These are phyloP conservation scores for Oryza meyeriana DNA, from an alignment of 176 grass and related monocot species.

Conservation along the genomic window DNA sequence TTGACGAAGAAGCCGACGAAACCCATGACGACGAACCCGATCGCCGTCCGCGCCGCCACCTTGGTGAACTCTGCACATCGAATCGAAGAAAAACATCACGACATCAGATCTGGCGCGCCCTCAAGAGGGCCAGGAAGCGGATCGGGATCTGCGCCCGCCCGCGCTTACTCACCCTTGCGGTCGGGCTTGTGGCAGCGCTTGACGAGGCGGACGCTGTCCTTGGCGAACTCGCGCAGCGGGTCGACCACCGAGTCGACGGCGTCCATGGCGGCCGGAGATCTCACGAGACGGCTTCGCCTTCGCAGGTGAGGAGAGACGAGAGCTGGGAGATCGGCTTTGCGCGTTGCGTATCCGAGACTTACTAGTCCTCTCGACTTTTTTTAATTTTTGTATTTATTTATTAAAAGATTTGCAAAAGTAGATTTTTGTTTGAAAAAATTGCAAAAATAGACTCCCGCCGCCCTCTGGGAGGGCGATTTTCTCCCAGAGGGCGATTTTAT, in stretches of 20 bases:
- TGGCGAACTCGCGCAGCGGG: slow-evolving; percentile 89
- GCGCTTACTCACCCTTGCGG: slow-evolving; percentile 54
- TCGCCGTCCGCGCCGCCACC: slow-evolving; percentile 72
- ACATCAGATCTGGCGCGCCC: slow-evolving; percentile 16
- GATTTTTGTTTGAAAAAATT: no score
- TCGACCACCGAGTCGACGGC: slow-evolving; percentile 92
- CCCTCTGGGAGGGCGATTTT: no score
- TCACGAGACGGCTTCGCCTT: slow-evolving; percentile 9
- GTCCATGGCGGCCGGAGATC: slow-evolving; percentile 62
- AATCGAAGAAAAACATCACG: not conserved
- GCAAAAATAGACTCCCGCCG: no score
- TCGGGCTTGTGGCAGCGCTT: slow-evolving; percentile 99
- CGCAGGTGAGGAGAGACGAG: not conserved
- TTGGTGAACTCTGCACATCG: slow-evolving; percentile 67
- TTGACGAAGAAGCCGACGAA: slow-evolving; percentile 97
- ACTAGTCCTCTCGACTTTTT: not conserved
- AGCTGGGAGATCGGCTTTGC: not conserved
- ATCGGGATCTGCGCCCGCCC: not conserved
- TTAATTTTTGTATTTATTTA: no score
- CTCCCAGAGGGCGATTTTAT: no score
- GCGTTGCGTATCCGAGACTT: not conserved
- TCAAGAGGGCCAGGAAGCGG: not conserved
- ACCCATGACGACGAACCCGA: slow-evolving; percentile 91
- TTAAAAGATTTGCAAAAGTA: no score
- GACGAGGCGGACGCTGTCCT: slow-evolving; percentile 97